A percentile compares a stretch with the other conserved stretches of the same genome.
Conservation (phyloP, 1,139 yeast species). For the Kodamaea sp. region DNA sequence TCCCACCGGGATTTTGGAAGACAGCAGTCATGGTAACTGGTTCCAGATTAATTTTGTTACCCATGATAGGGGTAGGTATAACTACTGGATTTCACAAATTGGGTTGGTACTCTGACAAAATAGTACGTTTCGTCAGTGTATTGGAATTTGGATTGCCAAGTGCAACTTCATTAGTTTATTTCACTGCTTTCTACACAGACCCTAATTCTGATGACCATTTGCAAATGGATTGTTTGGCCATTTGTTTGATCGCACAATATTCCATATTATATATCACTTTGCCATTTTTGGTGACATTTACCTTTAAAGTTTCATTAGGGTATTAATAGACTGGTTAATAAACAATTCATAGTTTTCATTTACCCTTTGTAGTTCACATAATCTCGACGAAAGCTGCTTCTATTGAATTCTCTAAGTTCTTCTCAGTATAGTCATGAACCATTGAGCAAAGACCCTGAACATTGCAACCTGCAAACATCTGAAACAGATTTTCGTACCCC, state of each 20-base stretch:
- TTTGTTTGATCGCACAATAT: conserved; percentile 71
- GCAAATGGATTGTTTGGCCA: conserved; percentile 84
- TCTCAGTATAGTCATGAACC: too few species aligned
- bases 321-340: too few species aligned
- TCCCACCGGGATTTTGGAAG: conserved; percentile 76
- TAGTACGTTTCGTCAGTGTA: conserved; percentile 64
- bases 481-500: too few species aligned
- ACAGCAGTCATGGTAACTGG: conserved; percentile 43
- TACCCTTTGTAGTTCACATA: too few species aligned
- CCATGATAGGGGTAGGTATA: conserved; percentile 48
- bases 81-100: conserved; percentile 45
- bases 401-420: too few species aligned
- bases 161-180: conserved; percentile 80
- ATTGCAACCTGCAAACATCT: too few species aligned
- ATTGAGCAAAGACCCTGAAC: too few species aligned
- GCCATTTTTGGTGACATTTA: conserved; percentile 67
- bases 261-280: conserved; percentile 57
- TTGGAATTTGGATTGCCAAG: conserved; percentile 81
- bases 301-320: conserved; percentile 44
- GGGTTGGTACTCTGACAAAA: conserved; percentile 52
- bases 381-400: too few species aligned
- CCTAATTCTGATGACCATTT: conserved; percentile 58
- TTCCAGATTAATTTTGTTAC: conserved; percentile 37
- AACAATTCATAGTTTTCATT: too few species aligned
- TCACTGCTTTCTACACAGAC: conserved; percentile 82